Evolutionary conservation across 768 basidiomycete species (phyloP).

Genomic region (Xerocomellus amylosporus): DNA sequence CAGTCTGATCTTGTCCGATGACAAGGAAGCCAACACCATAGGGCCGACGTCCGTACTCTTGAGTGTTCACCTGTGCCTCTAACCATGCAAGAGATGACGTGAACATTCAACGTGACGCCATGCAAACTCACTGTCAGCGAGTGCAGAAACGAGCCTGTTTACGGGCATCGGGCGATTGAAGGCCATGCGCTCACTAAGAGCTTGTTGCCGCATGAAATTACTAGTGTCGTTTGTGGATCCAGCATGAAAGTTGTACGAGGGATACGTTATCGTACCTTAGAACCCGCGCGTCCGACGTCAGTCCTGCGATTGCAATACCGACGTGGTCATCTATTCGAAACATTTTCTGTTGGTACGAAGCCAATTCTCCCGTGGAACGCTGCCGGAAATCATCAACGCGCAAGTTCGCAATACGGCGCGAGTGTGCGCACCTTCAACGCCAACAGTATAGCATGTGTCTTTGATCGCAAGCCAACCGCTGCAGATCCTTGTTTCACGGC

Average conservation of each 20-base stretch:
- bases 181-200: slow-evolving; percentile 91
- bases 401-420: background rate
- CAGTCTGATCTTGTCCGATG: slow-evolving; percentile 92
- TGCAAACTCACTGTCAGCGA: slow-evolving; percentile 83
- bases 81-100: slow-evolving; percentile 6
- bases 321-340: slow-evolving; percentile 99
- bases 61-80: slow-evolving; percentile 99
- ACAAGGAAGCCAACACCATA: slow-evolving; percentile 99
- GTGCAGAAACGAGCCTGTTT: slow-evolving; percentile 86
- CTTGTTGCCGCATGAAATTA: slow-evolving; percentile 99
- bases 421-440: slow-evolving; percentile 75
- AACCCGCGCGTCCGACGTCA: slow-evolving; percentile 97
- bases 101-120: background rate
- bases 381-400: slow-evolving; percentile 32
- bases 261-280: slow-evolving; percentile 58
- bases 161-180: slow-evolving; percentile 96
- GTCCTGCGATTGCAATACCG: slow-evolving; percentile 98
- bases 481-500: slow-evolving; percentile 99
- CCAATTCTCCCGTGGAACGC: slow-evolving; percentile 97
- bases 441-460: slow-evolving; percentile 89
- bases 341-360: slow-evolving; percentile 99
- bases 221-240: slow-evolving; percentile 41
- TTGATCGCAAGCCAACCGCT: slow-evolving; percentile 93
- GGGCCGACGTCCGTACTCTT: slow-evolving; percentile 95
- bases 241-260: background rate